Conservation (phyloP, 306 rosid species). For the Sphenostylis stenocarpa region DNA sequence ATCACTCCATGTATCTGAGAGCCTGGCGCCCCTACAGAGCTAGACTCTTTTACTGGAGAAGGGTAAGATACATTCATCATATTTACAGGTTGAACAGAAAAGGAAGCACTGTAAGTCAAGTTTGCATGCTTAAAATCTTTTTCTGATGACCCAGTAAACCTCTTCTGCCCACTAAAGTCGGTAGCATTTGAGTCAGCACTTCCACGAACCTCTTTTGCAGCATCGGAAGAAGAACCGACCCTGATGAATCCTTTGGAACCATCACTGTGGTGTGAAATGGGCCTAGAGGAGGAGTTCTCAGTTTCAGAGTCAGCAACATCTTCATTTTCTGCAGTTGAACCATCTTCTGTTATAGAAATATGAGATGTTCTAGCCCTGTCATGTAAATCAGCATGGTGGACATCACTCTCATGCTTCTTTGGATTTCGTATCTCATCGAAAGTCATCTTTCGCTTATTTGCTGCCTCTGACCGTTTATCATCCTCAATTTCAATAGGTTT, state of each 20-base stretch:
- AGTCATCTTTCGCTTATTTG: constrained; percentile 62
- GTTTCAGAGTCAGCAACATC: constrained; percentile 94
- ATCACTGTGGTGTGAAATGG: constrained; percentile 52
- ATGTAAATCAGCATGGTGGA: constrained; percentile 56
- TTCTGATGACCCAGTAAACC: constrained; percentile 57
- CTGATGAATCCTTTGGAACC: constrained; percentile 64
- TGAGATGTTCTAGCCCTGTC: constrained; percentile 73
- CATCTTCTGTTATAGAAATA: constrained; percentile 77
- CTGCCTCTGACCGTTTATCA: constrained; percentile 56
- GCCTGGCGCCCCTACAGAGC: constrained; percentile 47
- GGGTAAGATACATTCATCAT: constrained; percentile 67
- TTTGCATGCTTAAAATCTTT: constrained; percentile 67
- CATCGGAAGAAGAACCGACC: constrained; percentile 56
- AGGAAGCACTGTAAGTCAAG: constrained; percentile 51
- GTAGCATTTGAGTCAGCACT: constrained; percentile 44
- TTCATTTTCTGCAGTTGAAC: constrained; percentile 91
- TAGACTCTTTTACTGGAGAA: constrained; percentile 54
- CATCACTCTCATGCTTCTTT: constrained; percentile 76
- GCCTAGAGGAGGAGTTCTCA: constrained; percentile 78
- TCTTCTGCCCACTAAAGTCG: constrained; percentile 68
- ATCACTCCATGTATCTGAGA: constrained; percentile 63
- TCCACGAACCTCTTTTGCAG: constrained; percentile 57
- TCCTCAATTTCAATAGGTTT: constrained; percentile 64
- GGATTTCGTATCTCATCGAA: constrained; percentile 62
- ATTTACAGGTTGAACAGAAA: constrained; percentile 60